Base-by-base conservation (phyloP, 106 monocot genomes). In the Vanilla planifolia region DNA sequence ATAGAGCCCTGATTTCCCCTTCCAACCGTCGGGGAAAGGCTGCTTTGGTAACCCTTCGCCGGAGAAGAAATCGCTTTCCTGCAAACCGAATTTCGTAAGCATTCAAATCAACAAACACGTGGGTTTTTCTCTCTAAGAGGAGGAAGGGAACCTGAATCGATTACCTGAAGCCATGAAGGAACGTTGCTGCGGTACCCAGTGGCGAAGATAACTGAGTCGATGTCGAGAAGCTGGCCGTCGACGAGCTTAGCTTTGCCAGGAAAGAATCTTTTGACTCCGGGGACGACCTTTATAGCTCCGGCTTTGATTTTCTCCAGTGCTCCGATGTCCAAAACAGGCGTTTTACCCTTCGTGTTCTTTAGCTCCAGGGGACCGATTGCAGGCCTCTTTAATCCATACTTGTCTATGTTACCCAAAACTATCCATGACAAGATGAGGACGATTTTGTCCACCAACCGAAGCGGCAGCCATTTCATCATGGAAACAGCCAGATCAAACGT, bases 151-250 rank as follows among this genome's bases (percentile, higher is more conserved):
- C n/a, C n/a, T n/a, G n/a, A n/a, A n/a, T n/a, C n/a, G n/a, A n/a
- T 53, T 76, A 85, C 79, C 82, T 81, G 81, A 15, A 86, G 55
- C 86, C 86, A 86, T 26, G 56, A 75, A 64, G 78, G 68, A 22
- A 86, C 78, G 17, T 78, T 86, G 86, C 86, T 86, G 56, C 75
- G 64, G 67, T 86, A 86, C 0, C 84, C 79, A 3, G 84, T 84
- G 52, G 84, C 84, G 16, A 84, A 27, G 22, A 84, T 43, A n/a
- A 86, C 75, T 0, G 78, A 66, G 25, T 86, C 81, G 32, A 78
- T 39, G 26, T 77, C 75, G 33, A 68, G 42, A 30, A 61, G 33
- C 13, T 27, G 28, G 8, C 81, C 75, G 40, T 86, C 78, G 27
- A 78, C 63, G 17, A 86, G 57, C 75, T 86, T 78, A 16, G 65